Base-by-base conservation (phyloP, 1,284 basidiomycete genomes). In the Puccinia sorghi region DNA sequence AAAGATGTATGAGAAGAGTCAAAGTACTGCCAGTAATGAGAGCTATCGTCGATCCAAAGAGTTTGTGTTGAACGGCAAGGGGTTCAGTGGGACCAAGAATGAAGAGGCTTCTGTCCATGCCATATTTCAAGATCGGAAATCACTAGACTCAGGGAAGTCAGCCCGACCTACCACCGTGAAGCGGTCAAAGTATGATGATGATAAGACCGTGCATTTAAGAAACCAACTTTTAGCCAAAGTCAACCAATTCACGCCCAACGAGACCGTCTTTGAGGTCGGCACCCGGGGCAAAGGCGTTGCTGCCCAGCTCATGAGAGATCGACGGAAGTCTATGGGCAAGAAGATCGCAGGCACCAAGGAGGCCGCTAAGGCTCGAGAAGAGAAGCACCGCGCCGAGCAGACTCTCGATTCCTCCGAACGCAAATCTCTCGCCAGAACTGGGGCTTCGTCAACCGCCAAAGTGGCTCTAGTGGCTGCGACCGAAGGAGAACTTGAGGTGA, bases 261-360 rank as follows among this genome's bases (percentile, higher is more conserved):
- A 98, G 85, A 99, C 96, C 0, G 91, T 98, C 39, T 91, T 99
- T 80, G 96, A 99, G 85, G 87, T 97, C 32, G 93, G 93, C 0
- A 88, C 88, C 1, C 89, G 91, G 80, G 91, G 91, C 0, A 91
- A 90, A 50, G 87, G 88, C 81, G 87, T 88, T 3, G 88, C 88
- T 9, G 88, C 90, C 2, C 86, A 88, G 25, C 85, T 99, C 80
- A 99, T 99, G 96, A 92, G 92, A 84, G 90, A 93, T 81, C 87
- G 96, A 20, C 87, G 95, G 81, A 91, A 90, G 84, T 91, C 92
- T 9, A 86, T 97, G 81, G 87, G 86, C 39, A 92, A 90, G 74
- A 83, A 81, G 81, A 81, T 82, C 20, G 82, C 82, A 59, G 64
- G 76, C 39, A 79, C 79, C 64, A 67, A 80, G 71, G 52, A 83